Evolutionary conservation across 2,329 filamentous ascomycete species (phyloP).

Genomic region (Talaromyces sp.): DNA sequence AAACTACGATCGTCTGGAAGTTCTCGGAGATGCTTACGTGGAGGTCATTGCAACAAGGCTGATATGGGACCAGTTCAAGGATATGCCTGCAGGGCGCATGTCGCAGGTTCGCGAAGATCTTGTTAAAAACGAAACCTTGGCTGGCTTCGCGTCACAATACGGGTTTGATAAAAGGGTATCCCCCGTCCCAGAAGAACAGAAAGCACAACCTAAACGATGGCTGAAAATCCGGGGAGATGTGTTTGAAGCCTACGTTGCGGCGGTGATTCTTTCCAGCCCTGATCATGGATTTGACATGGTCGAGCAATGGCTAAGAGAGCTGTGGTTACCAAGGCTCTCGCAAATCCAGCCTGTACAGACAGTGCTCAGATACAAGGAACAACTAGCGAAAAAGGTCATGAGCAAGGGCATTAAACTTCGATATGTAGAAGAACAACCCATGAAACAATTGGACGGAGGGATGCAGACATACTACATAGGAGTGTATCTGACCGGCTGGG

Average conservation of each 20-base stretch:
- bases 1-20: slow-evolving; percentile 81
- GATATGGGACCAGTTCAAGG: slow-evolving; percentile 70
- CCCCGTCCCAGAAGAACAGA: slow-evolving; percentile 53
- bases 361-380: slow-evolving; percentile 53
- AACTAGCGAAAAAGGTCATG: slow-evolving; percentile 54
- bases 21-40: slow-evolving; percentile 83
- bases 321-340: slow-evolving; percentile 69
- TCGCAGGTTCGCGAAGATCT: slow-evolving; percentile 75
- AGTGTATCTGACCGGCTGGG: slow-evolving; percentile 51
- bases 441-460: slow-evolving; percentile 35
- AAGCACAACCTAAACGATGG: slow-evolving; percentile 53
- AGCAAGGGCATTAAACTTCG: slow-evolving; percentile 59
- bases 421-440: slow-evolving; percentile 53
- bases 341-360: slow-evolving; percentile 29
- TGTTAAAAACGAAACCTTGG: slow-evolving; percentile 76
- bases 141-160: slow-evolving; percentile 68
- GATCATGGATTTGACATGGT: slow-evolving; percentile 60
- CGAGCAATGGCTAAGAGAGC: slow-evolving; percentile 67
- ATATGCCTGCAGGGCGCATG: slow-evolving; percentile 65
- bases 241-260: slow-evolving; percentile 88
- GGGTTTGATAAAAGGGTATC: slow-evolving; percentile 63
- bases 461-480: slow-evolving; percentile 46
- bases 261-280: slow-evolving; percentile 67
- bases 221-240: slow-evolving; percentile 80
- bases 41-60: slow-evolving; percentile 73